phyloP scores from a whole-genome alignment of 1,139 yeast species.

The Debaryomycetaceae sp. region DNA sequence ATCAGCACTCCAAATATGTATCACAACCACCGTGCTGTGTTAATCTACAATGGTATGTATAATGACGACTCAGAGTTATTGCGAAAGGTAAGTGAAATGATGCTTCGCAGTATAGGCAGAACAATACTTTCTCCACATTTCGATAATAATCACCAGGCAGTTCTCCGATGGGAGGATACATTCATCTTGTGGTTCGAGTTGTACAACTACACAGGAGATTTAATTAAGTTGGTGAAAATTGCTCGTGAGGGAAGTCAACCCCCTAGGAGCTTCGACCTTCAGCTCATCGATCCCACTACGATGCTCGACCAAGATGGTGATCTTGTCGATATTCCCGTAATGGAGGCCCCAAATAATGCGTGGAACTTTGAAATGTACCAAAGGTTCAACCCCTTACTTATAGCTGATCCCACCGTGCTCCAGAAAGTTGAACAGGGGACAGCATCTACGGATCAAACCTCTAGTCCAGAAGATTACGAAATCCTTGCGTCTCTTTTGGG shows the following conservation, averaged over 20 bases:
- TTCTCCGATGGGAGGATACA: slow-evolving; percentile 30
- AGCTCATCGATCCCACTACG: slow-evolving; percentile 29
- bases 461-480: slow-evolving; percentile 1
- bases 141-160: slow-evolving; percentile 9
- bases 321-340: slow-evolving; percentile 15
- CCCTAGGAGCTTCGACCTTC: slow-evolving; percentile 15
- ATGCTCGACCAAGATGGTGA: slow-evolving; percentile 33
- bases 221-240: slow-evolving; percentile 23
- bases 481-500: not conserved
- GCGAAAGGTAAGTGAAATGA: slow-evolving; percentile 17
- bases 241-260: slow-evolving; percentile 19
- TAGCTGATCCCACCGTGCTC: not conserved
- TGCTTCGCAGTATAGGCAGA: slow-evolving; percentile 21
- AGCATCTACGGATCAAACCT: not conserved
- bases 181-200: slow-evolving; percentile 38
- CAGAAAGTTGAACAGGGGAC: not conserved
- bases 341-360: slow-evolving; percentile 18
- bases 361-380: slow-evolving; percentile 27
- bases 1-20: slow-evolving; percentile 12
- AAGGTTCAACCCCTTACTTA: slow-evolving; percentile 2
- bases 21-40: slow-evolving; percentile 21
- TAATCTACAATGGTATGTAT: slow-evolving; percentile 22
- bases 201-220: slow-evolving; percentile 31
- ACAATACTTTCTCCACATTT: slow-evolving; percentile 27
- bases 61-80: slow-evolving; percentile 14